These are phyloP conservation scores for Nelumbo lutea DNA, from an alignment of 164 flowering plant genomes.

Conservation along the genomic window DNA sequence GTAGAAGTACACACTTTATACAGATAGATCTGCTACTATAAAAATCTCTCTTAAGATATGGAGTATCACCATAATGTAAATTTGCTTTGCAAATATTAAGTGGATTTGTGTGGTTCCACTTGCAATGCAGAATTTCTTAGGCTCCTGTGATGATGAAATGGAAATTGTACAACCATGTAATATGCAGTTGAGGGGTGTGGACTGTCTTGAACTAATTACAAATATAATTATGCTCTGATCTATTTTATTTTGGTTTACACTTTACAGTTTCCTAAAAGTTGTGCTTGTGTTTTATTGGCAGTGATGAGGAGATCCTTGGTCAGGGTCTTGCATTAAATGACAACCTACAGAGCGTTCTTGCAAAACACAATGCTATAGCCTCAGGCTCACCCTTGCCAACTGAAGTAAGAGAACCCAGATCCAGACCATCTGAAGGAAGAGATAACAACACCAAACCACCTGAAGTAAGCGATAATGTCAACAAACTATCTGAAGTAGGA, in stretches of 20 bases:
- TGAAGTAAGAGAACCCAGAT: conserved; percentile 20
- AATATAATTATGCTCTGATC: background rate
- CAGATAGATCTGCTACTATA: background rate
- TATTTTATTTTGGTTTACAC: background rate
- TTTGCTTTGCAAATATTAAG: background rate
- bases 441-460: conserved; percentile 13
- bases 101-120: background rate
- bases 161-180: background rate
- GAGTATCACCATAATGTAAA: background rate
- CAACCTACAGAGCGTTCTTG: conserved; percentile 61
- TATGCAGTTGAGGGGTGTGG: background rate
- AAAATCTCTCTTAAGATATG: background rate
- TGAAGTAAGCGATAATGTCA: conserved; percentile 9
- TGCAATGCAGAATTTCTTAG: background rate
- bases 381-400: conserved; percentile 60
- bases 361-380: conserved; percentile 84
- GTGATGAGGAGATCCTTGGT: conserved; percentile 87
- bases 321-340: conserved; percentile 85
- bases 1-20: too few relatives aligned
- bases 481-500: too few relatives aligned
- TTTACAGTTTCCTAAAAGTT: background rate
- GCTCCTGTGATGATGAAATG: background rate
- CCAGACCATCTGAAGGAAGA: conserved; percentile 17
- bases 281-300: conserved; percentile 23
- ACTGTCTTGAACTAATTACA: background rate